Percentiles rank a stretch among this genome's conserved stretches.
Evolutionary conservation across 768 basidiomycete species (phyloP).

Genomic region (Lyophyllum shimeji): DNA sequence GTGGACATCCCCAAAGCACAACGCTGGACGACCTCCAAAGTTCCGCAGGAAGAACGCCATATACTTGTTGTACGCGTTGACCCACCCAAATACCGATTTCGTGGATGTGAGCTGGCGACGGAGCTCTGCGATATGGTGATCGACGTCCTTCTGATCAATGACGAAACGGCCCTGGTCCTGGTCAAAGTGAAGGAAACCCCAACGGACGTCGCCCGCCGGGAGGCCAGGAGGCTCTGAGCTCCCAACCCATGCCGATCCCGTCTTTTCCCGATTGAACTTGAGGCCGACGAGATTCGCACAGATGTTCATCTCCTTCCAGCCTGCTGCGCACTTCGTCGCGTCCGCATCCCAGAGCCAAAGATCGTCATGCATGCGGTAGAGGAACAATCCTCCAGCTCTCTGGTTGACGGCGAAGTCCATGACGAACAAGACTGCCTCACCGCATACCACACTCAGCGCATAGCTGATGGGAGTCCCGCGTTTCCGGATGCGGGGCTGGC

Average conservation of each 20-base stretch:
- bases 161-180: slow-evolving; percentile 20
- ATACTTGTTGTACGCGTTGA: slow-evolving; percentile 33
- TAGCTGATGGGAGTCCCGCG: slow-evolving; percentile 45
- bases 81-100: slow-evolving; percentile 32
- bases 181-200: slow-evolving; percentile 24
- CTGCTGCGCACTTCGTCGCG: slow-evolving; percentile 29
- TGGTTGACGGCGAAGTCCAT: slow-evolving; percentile 53
- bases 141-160: slow-evolving; percentile 29
- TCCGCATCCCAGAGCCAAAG: slow-evolving; percentile 42
- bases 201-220: slow-evolving; percentile 20
- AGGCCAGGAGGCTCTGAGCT: slow-evolving; percentile 8
- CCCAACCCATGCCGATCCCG: slow-evolving; percentile 38
- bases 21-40: slow-evolving; percentile 28
- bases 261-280: slow-evolving; percentile 41
- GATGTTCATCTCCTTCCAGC: slow-evolving; percentile 41
- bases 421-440: slow-evolving; percentile 40
- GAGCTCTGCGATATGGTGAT: slow-evolving; percentile 29
- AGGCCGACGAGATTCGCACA: slow-evolving; percentile 40
- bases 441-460: slow-evolving; percentile 38
- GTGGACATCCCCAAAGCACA: slow-evolving; percentile 25
- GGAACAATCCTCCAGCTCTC: slow-evolving; percentile 36
- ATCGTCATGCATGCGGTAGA: slow-evolving; percentile 48
- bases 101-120: slow-evolving; percentile 29
- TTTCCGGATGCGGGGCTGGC: slow-evolving; percentile 30
- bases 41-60: slow-evolving; percentile 31